These are phyloP conservation scores for Suhomyces yuchorum DNA, from an alignment of 1,139 yeast species.

Conservation along the genomic window DNA sequence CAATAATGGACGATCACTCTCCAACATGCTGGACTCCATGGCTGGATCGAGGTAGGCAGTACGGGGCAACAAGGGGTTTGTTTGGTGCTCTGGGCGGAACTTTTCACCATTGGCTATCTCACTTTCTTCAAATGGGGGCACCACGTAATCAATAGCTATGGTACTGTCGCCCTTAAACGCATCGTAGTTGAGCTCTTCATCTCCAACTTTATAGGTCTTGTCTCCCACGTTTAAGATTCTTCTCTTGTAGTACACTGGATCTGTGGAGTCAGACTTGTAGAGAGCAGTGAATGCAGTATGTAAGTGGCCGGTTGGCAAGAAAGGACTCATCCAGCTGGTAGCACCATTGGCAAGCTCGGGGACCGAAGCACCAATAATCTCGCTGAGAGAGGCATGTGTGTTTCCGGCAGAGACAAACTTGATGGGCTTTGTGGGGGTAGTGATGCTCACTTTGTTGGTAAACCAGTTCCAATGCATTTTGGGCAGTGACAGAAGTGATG, in stretches of 20 bases:
- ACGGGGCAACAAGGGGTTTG: conserved; percentile 44
- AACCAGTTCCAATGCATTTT: conserved; percentile 19
- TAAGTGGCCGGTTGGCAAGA: conserved; percentile 45
- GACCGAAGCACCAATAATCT: conserved; percentile 29
- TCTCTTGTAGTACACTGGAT: conserved; percentile 42
- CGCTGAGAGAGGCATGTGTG: conserved; percentile 23
- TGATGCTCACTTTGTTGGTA: conserved; percentile 30
- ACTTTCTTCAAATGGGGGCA: conserved; percentile 14
- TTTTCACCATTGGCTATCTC: conserved; percentile 25
- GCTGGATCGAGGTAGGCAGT: conserved; percentile 43
- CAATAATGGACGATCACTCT: conserved; percentile 51
- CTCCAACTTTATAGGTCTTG: conserved; percentile 29
- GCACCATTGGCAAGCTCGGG: conserved; percentile 39
- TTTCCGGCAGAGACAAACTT: conserved; percentile 23
- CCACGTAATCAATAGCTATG: conserved; percentile 44
- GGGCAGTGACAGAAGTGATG: background rate
- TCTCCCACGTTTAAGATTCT: conserved; percentile 37
- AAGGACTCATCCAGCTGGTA: conserved; percentile 40
- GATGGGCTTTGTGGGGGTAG: conserved; percentile 32
- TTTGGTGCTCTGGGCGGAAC: conserved; percentile 38
- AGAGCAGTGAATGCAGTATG: conserved; percentile 51
- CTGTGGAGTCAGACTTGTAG: conserved; percentile 38
- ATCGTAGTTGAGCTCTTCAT: conserved; percentile 40
- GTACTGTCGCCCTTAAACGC: conserved; percentile 46
- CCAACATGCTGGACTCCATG: conserved; percentile 31